A percentile compares a stretch with the other conserved stretches of the same genome.
These are phyloP conservation scores for Athelia psychrophila DNA, from an alignment of 1,284 basidiomycete genomes.

Conservation along the genomic window DNA sequence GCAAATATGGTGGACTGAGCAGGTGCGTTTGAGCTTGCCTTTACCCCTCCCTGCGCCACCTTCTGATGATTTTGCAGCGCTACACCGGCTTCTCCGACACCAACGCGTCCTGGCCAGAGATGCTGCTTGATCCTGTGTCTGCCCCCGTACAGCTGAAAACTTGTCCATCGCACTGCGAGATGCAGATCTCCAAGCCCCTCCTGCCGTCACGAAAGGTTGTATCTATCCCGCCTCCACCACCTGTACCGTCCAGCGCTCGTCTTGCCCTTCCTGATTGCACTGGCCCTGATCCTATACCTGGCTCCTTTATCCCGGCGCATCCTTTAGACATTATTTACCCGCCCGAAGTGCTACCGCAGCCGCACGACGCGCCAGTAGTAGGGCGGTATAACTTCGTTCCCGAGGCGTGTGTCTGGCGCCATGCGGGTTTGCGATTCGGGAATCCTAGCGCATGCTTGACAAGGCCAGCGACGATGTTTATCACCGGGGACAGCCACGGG, in stretches of 20 bases:
- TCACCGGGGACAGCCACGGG: not conserved
- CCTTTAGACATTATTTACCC: conserved; percentile 3
- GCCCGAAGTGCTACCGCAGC: not conserved
- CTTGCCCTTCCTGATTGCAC: conserved; percentile 2
- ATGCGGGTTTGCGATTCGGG: conserved; percentile 4
- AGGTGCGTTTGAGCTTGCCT: not conserved
- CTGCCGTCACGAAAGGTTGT: not conserved
- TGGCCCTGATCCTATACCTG: conserved; percentile 3
- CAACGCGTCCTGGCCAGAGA: not conserved
- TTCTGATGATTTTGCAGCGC: not conserved
- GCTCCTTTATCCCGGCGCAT: conserved; percentile 3
- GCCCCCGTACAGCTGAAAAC: not conserved
- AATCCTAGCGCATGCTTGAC: conserved; percentile 1
- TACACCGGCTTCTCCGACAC: not conserved
- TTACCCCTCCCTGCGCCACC: not conserved
- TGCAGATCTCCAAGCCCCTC: not conserved
- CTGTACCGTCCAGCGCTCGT: not conserved
- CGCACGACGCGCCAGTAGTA: not conserved
- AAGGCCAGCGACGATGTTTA: not conserved
- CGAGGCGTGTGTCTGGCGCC: conserved; percentile 1
- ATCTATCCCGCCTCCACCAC: not conserved
- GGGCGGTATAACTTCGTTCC: conserved; percentile 4
- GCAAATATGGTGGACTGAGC: not conserved
- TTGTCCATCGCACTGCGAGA: not conserved
- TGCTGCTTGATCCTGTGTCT: not conserved